Evolutionary conservation across 805 yeast species (phyloP).

Genomic region (Pichia nakasei): DNA sequence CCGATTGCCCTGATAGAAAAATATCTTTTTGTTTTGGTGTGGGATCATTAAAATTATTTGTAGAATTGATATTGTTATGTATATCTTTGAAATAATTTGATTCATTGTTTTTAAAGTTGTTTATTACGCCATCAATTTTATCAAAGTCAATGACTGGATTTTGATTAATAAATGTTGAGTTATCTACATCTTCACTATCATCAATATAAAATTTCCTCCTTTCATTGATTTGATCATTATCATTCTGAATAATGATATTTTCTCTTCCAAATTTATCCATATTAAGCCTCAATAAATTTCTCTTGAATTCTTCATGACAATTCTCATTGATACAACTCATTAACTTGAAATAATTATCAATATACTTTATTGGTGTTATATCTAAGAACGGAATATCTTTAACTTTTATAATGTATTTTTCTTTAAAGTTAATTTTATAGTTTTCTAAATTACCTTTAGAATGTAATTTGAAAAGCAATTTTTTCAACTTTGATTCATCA

Average conservation of each 20-base stretch:
- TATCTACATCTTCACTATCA: too few species aligned
- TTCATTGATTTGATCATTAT: too few species aligned
- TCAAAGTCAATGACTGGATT: too few species aligned
- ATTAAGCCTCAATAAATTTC: neutral
- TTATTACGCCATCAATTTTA: too few species aligned
- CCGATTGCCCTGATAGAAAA: too few species aligned
- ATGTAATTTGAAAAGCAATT: conserved; percentile 19
- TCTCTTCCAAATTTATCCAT: neutral
- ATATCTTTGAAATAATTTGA: neutral
- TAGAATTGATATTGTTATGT: neutral
- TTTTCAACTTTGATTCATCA: conserved; percentile 12
- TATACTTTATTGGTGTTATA: neutral
- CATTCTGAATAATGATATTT: too few species aligned
- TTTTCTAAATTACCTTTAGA: conserved; percentile 18
- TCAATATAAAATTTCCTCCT: too few species aligned
- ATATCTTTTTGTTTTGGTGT: too few species aligned
- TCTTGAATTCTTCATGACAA: neutral
- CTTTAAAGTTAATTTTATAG: conserved; percentile 21
- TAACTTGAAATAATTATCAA: conserved; percentile 1
- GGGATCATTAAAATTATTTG: too few species aligned
- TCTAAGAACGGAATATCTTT: conserved; percentile 3
- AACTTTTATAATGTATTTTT: conserved; percentile 9
- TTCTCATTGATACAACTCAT: neutral
- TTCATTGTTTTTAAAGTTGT: too few species aligned
- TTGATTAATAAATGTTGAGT: too few species aligned